Percentiles rank a stretch among this genome's conserved stretches.
Evolutionary conservation across 768 basidiomycete species (phyloP).

Genomic region (Mycena galericulata): DNA sequence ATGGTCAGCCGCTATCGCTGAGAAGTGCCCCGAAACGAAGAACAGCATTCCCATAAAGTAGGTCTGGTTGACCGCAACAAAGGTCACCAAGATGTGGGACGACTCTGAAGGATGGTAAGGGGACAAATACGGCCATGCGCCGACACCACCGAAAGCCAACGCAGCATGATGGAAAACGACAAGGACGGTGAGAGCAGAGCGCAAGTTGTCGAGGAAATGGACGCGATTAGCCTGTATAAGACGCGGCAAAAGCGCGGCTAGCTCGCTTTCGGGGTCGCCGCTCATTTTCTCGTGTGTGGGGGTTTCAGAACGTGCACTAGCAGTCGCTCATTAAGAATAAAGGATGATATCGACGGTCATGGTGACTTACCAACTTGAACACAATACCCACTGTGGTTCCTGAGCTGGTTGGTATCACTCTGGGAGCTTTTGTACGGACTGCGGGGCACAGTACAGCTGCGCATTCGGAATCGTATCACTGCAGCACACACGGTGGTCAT

Average conservation of each 20-base stretch:
- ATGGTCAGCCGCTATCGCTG: conserved; percentile 11
- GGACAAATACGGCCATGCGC: conserved; percentile 22
- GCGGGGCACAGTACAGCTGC: too few relatives aligned
- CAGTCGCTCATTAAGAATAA: too few relatives aligned
- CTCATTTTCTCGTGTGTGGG: conserved; percentile 6
- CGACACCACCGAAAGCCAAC: conserved; percentile 22
- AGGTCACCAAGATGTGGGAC: neutral
- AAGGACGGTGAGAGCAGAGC: conserved; percentile 27
- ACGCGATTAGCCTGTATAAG: conserved; percentile 21
- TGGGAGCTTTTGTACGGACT: too few relatives aligned
- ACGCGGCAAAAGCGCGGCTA: conserved; percentile 31
- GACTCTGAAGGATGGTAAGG: conserved; percentile 16
- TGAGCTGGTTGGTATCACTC: too few relatives aligned
- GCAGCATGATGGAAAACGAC: conserved; percentile 31
- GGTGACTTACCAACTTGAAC: too few relatives aligned
- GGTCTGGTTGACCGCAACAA: conserved; percentile 26
- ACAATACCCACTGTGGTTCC: too few relatives aligned
- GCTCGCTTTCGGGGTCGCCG: conserved; percentile 30
- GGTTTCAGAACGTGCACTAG: too few relatives aligned
- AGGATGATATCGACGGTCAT: too few relatives aligned
- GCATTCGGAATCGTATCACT: too few relatives aligned
- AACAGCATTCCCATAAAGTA: conserved; percentile 35
- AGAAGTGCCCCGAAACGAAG: conserved; percentile 27
- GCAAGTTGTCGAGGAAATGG: conserved; percentile 33
- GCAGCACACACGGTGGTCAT: too few relatives aligned